Percentiles rank a stretch among this genome's conserved stretches.
Evolutionary conservation across 208 protist species (phyloP).

Genomic region (Tritrichomonas musculus): DNA sequence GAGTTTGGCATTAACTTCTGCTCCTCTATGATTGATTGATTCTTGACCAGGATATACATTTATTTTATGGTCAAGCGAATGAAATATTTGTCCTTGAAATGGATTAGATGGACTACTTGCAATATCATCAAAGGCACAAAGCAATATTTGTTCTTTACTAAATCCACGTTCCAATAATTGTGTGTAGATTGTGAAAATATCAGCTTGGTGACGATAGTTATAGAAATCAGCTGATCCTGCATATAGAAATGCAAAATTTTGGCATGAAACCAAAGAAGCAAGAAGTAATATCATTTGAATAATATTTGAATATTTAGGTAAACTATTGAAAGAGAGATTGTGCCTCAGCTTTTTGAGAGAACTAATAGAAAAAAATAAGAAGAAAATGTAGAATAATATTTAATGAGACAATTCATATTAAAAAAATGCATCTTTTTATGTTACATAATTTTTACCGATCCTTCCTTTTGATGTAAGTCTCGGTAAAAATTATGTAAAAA

Average conservation of each 20-base stretch:
- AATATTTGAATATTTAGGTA: too few relatives aligned
- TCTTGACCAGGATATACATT: not conserved
- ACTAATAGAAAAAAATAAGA: too few relatives aligned
- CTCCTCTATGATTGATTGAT: not conserved
- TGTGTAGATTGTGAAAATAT: not conserved
- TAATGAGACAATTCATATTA: too few relatives aligned
- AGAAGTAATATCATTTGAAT: not conserved
- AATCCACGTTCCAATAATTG: not conserved
- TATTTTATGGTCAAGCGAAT: not conserved
- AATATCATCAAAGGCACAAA: not conserved
- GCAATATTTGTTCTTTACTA: not conserved
- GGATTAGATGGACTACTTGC: not conserved
- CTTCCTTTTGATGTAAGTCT: too few relatives aligned
- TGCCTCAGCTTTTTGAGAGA: too few relatives aligned
- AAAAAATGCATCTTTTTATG: too few relatives aligned
- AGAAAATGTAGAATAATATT: too few relatives aligned
- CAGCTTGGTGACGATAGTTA: conserved; percentile 19
- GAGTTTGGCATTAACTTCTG: not conserved
- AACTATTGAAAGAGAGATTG: too few relatives aligned
- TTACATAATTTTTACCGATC: too few relatives aligned
- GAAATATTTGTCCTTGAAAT: conserved; percentile 21
- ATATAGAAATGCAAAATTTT: not conserved
- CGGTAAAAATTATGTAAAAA: too few relatives aligned
- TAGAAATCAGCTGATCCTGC: not conserved
- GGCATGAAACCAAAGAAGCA: not conserved